Percentiles rank a stretch among this genome's conserved stretches.
Evolutionary conservation across 164 flowering plant genomes (phyloP).

Genomic region (Magnolia kwangsiensis): DNA sequence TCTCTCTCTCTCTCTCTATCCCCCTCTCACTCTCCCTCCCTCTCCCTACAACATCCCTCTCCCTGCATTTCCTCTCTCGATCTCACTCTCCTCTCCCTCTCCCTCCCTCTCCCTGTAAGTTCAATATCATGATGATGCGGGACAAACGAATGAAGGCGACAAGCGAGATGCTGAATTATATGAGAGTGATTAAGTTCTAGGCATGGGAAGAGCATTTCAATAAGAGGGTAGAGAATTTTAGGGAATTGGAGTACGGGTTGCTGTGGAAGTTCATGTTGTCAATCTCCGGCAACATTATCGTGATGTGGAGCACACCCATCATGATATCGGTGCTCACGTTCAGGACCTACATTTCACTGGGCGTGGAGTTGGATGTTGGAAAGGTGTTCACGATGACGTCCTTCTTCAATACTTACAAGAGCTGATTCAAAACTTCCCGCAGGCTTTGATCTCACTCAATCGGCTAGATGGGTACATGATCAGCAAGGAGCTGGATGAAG

Average conservation of each 20-base stretch:
- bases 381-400: constrained; percentile 72
- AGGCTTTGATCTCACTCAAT: constrained; percentile 71
- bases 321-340: constrained; percentile 54
- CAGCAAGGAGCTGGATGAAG: constrained; percentile 61
- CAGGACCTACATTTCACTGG: constrained; percentile 11
- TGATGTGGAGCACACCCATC: constrained; percentile 77
- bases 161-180: constrained; percentile 83
- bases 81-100: too few species aligned
- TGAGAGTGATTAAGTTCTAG: constrained; percentile 92
- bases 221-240: constrained; percentile 51
- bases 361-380: constrained; percentile 12
- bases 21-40: too few species aligned
- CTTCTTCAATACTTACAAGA: constrained; percentile 78
- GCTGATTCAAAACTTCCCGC: constrained; percentile 82
- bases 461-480: constrained; percentile 69
- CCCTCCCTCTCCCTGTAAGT: too few species aligned
- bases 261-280: constrained; percentile 70
- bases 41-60: too few species aligned
- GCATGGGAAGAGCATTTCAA: constrained; percentile 94
- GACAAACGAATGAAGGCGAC: constrained; percentile 88
- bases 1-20: too few species aligned
- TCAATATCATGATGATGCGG: constrained; percentile 59
- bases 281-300: constrained; percentile 52
- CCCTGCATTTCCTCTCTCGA: too few species aligned
- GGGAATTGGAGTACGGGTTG: constrained; percentile 73